Percentiles rank a stretch among this genome's conserved stretches.
Evolutionary conservation across 164 flowering plant genomes (phyloP).

Genomic region (Warburgia ugandensis): DNA sequence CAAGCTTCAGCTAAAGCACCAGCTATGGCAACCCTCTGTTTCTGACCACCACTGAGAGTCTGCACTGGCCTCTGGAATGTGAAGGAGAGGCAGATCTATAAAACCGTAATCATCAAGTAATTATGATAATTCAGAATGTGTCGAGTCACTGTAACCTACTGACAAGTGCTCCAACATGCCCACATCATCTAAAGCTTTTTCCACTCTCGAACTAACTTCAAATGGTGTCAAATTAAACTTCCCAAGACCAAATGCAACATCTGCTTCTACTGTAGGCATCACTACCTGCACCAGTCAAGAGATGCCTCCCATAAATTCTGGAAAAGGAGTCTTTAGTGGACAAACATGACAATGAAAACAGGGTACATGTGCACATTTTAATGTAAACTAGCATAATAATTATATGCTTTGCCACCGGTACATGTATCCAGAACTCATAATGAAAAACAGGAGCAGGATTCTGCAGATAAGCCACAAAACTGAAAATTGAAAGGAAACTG

Average conservation of each 20-base stretch:
- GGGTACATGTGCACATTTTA: neutral
- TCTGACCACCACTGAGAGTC: constrained; percentile 98
- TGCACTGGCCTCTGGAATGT: constrained; percentile 73
- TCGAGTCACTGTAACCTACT: constrained; percentile 26
- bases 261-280: constrained; percentile 96
- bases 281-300: constrained; percentile 54
- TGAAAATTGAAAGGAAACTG: too few relatives aligned
- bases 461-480: too few relatives aligned
- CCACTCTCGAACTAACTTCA: constrained; percentile 57
- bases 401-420: too few relatives aligned
- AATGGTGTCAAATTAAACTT: constrained; percentile 47
- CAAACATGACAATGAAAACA: neutral
- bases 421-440: too few relatives aligned
- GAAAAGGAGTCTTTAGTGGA: neutral
- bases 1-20: constrained; percentile 94
- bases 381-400: too few relatives aligned
- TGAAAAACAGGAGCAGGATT: too few relatives aligned
- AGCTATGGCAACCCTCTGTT: constrained; percentile 95
- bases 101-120: neutral
- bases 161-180: constrained; percentile 69
- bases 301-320: neutral
- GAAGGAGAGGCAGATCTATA: constrained; percentile 6
- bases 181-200: constrained; percentile 62
- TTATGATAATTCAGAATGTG: neutral
- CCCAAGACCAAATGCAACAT: constrained; percentile 96